Evolutionary conservation across 768 basidiomycete species (phyloP).

Genomic region (Dioszegia hungarica): DNA sequence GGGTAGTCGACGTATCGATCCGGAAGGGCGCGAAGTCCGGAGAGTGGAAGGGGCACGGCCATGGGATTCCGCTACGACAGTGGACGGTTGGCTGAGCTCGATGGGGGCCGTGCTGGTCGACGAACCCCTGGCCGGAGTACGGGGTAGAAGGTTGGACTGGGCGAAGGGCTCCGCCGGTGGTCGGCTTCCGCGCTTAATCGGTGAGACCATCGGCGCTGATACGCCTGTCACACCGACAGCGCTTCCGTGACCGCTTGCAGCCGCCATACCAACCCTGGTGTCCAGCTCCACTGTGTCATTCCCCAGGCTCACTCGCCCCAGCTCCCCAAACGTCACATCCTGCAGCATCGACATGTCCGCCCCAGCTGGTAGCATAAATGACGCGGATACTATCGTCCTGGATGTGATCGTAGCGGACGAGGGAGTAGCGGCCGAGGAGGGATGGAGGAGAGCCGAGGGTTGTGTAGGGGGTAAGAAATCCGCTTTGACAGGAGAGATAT

Average conservation of each 20-base stretch:
- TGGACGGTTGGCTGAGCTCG: not conserved
- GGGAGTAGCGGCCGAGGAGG: not conserved
- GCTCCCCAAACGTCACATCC: constrained; percentile 7
- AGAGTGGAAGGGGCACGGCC: not conserved
- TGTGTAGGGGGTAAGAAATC: not conserved
- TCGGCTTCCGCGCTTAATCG: not conserved
- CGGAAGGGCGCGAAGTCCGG: not conserved
- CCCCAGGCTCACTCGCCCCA: constrained; percentile 6
- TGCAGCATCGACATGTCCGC: constrained; percentile 5
- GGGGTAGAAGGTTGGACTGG: not conserved
- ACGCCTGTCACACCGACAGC: too few relatives aligned
- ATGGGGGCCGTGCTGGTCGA: not conserved
- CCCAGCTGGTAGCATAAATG: constrained; percentile 1
- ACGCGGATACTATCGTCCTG: not conserved
- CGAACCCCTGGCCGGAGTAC: not conserved
- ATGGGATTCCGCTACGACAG: not conserved
- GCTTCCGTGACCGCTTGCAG: too few relatives aligned
- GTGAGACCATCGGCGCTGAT: not conserved
- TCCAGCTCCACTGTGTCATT: constrained; percentile 5
- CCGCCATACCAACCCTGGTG: not conserved
- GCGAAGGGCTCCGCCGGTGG: not conserved
- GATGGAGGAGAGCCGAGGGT: not conserved
- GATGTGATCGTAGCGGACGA: not conserved
- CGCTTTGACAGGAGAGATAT: constrained; percentile 2
- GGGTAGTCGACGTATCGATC: not conserved